phyloP scores from a whole-genome alignment of 2,329 filamentous ascomycete species.

The Ophiostoma novo-ulmi region DNA sequence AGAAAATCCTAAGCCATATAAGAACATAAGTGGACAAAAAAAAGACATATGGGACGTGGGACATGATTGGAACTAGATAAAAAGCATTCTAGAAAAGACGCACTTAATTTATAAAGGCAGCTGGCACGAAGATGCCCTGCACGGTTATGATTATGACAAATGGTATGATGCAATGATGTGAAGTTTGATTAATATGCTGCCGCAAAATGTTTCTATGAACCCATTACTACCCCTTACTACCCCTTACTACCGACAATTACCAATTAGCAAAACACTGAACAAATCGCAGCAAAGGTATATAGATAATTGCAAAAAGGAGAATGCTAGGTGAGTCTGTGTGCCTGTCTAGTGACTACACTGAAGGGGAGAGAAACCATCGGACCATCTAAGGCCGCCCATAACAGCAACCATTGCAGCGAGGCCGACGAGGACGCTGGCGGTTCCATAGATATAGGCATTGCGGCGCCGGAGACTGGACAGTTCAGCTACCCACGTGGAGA shows the following conservation, averaged over 20 bases:
- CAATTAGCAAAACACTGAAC: neutral
- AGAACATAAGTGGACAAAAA: neutral
- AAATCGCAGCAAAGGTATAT: neutral
- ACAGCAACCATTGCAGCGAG: slow-evolving; percentile 59
- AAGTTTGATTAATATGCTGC: neutral
- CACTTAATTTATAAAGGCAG: neutral
- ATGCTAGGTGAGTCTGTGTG: neutral
- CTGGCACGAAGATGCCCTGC: neutral
- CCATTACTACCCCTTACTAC: neutral
- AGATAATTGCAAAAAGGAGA: neutral
- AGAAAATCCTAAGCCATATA: neutral
- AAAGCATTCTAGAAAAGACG: neutral
- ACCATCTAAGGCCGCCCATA: slow-evolving; percentile 74
- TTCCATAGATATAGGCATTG: slow-evolving; percentile 63
- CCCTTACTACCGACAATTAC: neutral
- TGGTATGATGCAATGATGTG: neutral
- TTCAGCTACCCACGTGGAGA: slow-evolving; percentile 63
- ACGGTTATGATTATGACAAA: neutral
- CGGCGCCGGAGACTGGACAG: slow-evolving; percentile 45
- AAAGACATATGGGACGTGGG: neutral
- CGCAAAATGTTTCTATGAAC: neutral
- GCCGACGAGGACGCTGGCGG: slow-evolving; percentile 53
- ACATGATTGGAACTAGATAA: neutral
- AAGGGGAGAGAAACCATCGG: slow-evolving; percentile 47
- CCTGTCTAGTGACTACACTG: slow-evolving; percentile 35